Percentiles rank a stretch among this genome's conserved stretches.
Evolutionary conservation across 352 stramenopile genomes (phyloP).

Genomic region (Lagenidium giganteum): DNA sequence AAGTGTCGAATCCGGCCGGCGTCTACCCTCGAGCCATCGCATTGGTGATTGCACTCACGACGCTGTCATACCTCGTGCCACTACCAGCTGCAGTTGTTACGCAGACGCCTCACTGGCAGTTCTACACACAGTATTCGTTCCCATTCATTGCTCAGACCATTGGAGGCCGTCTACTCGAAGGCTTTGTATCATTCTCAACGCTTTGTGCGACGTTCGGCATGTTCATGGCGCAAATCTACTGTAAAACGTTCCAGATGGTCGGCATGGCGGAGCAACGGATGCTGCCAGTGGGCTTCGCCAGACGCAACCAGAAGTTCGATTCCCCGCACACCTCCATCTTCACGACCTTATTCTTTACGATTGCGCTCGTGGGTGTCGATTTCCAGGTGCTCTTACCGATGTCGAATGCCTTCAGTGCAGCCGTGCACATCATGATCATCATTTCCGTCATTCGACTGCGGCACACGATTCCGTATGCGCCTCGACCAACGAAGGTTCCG

Average conservation of each 20-base stretch:
- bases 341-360: conserved; percentile 5
- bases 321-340: conserved; percentile 18
- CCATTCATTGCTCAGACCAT: conserved; percentile 73
- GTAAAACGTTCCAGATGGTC: conserved; percentile 82
- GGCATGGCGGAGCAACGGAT: conserved; percentile 65
- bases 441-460: conserved; percentile 81
- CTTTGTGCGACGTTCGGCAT: conserved; percentile 81
- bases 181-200: conserved; percentile 69
- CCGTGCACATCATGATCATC: conserved; percentile 79
- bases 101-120: conserved; percentile 37
- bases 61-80: conserved; percentile 85
- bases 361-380: conserved; percentile 14
- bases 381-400: conserved; percentile 61
- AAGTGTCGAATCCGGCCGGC: conserved; percentile 81
- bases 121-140: conserved; percentile 87
- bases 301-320: conserved; percentile 17
- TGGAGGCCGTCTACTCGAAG: conserved; percentile 76
- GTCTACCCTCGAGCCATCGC: conserved; percentile 86
- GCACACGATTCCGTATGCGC: conserved; percentile 35
- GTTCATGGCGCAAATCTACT: conserved; percentile 85
- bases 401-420: conserved; percentile 78
- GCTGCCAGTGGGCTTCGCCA: conserved; percentile 66
- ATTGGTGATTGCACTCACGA: conserved; percentile 63
- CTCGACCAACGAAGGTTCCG: conserved; percentile 32
- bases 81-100: conserved; percentile 79